Base-by-base conservation (phyloP, 2,329 filamentous ascomycete genomes). In the Salinomyces thailandicus region DNA sequence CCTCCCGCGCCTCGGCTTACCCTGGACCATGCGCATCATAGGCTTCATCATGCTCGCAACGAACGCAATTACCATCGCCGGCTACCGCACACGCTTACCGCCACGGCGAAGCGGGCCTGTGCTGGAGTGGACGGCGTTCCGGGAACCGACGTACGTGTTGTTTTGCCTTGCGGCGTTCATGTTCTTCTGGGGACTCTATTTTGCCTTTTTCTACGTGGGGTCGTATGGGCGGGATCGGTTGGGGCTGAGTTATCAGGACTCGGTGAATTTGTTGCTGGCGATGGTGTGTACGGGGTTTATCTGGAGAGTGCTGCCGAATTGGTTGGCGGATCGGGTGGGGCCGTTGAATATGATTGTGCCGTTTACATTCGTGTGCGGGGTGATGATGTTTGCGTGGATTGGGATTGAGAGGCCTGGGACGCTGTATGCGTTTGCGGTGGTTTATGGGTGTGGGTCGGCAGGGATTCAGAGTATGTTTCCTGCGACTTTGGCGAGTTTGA, bases 221-320 rank as follows among this genome's bases (percentile, higher is more conserved):
- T 48, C 55, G 0, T 67, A 59, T 38, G 61, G 56, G 5, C 48
- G 59, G 12, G 48, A 52, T n/a, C 48, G 56, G 9, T 48, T 59
- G n/a, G 52, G 50, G 31, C 62, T 75, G 38, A 61, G 64, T 12
- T 66, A 71, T 20, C 58, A 60, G 4, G 62, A 70, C 5, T 69
- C 70, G 2, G 66, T 76, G 41, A 66, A 66, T 17, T 58, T 79
- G 2, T 62, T 79, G 1, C 60, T 80, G 31, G 65, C 77, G 13
- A 63, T 69, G 12, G 77, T 78, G 43, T 72, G 64, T 6, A 58
- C 75, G 12, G 73, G 74, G 1, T 62, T 78, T 3, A 51, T 71
- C 0, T 64, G 67, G n/a, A 72, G 75, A 0, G 54, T 74, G 1
- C 44, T 75, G 1, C 66, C 69, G 0, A 69, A 68, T 9, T 66